Evolutionary conservation across 139 green algal species (phyloP).

Genomic region (Chlorella sorokiniana): DNA sequence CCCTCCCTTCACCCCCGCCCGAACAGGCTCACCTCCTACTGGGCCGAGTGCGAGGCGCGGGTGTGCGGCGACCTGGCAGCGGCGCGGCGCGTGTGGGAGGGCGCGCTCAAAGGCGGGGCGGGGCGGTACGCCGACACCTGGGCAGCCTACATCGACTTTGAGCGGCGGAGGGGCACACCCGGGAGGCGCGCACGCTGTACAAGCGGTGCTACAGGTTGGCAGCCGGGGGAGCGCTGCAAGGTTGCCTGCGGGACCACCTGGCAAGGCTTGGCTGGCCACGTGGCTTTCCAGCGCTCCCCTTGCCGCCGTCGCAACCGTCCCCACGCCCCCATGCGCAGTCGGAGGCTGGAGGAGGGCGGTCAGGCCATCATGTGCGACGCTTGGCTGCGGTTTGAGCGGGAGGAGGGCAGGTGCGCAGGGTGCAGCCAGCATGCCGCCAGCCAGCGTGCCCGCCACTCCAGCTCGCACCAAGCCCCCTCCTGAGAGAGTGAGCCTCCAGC

Average conservation of each 20-base stretch:
- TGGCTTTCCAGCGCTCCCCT: not conserved
- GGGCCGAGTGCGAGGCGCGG: slow-evolving; percentile 67
- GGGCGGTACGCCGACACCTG: slow-evolving; percentile 53
- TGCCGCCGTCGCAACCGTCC: no score
- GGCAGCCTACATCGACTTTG: slow-evolving; percentile 65
- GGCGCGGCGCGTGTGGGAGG: slow-evolving; percentile 76
- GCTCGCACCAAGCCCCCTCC: not conserved
- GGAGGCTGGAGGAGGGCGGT: slow-evolving; percentile 54
- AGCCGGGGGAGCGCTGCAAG: not conserved
- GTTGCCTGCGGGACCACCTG: not conserved
- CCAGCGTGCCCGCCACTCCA: not conserved
- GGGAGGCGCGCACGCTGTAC: slow-evolving; percentile 60
- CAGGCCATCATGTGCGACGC: slow-evolving; percentile 64
- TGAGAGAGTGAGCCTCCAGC: not conserved
- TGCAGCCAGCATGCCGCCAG: not conserved
- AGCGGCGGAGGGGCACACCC: slow-evolving; percentile 53
- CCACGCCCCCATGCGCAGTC: no score
- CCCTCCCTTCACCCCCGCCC: not conserved
- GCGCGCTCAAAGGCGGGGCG: slow-evolving; percentile 45
- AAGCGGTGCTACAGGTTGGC: slow-evolving; percentile 55
- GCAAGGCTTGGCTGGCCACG: not conserved
- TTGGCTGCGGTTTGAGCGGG: slow-evolving; percentile 86
- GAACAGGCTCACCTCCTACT: slow-evolving; percentile 67
- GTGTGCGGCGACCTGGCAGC: slow-evolving; percentile 52
- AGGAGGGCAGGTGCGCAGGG: slow-evolving; percentile 63